Base-by-base conservation (phyloP, 2,329 filamentous ascomycete species). In the Exophiala sideris region DNA sequence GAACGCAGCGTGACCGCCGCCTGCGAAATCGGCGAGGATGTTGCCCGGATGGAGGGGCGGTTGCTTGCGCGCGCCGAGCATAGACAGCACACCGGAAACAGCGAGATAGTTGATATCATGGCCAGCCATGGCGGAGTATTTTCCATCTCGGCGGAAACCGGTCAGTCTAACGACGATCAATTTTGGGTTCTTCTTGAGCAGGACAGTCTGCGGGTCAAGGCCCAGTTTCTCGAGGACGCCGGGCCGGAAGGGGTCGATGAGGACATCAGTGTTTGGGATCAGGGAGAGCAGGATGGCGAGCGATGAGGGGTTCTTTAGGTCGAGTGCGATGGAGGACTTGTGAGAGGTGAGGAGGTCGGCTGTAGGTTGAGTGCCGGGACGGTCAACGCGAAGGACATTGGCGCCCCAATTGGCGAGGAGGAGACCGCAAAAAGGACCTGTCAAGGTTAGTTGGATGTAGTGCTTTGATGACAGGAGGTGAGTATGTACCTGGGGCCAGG, bases 31-130 rank as follows among this genome's bases (percentile, higher is more conserved):
- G 0, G 84, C 92, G 1, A 97, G 74, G 14, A 97, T 79, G 66
- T 97, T 97, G 5, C 77, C 83, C 0, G 94, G 94, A 14, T 91
- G 80, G 57, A 87, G 85, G 1, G 92, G 92, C 60, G 82, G 84
- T 12, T 78, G 80, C 24, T 76, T 75, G 0, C 87, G 77, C 14
- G 50, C 56, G 1, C 92, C 92, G 2, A 97, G 80, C 71, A 96
- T 77, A 0, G 80, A 79, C 24, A 97, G 73, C 1, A 88, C 86
- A 0, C 92, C 92, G 0, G 87, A 88, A 0, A 96, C 89, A 45
- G 91, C 89, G 39, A 97, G 86, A 71, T 97, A 97, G 68, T 97
- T 96, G 70, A 96, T 96, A 69, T 96, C 91, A 68, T 96, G 91
- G 41, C 91, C 91, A 0, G 91, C 91, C 91, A 96, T 96, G 65